Evolutionary conservation across 2,329 filamentous ascomycete species (phyloP).

Genomic region (Cladosporium sp.): DNA sequence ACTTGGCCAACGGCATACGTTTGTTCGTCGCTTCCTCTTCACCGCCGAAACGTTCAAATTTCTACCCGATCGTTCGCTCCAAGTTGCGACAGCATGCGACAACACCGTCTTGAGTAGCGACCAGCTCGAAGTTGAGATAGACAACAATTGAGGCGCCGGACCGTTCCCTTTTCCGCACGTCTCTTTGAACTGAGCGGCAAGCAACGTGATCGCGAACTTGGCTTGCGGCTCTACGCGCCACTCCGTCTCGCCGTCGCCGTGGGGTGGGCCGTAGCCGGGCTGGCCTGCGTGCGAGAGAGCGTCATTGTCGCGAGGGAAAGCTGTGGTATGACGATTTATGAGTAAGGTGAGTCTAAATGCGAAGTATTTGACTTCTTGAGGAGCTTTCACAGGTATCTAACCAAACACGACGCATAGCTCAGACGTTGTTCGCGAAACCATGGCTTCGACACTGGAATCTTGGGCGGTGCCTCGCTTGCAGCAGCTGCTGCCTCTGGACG

Average conservation of each 20-base stretch:
- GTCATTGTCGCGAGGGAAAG: not conserved
- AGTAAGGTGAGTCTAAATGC: not conserved
- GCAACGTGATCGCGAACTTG: not conserved
- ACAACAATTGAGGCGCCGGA: constrained; percentile 10
- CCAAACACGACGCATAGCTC: not conserved
- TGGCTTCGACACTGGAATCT: constrained; percentile 30
- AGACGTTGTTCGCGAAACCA: constrained; percentile 17
- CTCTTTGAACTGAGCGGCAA: not conserved
- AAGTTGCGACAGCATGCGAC: constrained; percentile 13
- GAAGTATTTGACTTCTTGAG: not conserved
- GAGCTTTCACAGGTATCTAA: not conserved
- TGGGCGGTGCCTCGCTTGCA: constrained; percentile 73
- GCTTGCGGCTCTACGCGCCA: constrained; percentile 3
- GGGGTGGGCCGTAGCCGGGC: not conserved
- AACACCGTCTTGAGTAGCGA: not conserved
- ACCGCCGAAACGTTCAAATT: not conserved
- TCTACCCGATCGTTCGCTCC: constrained; percentile 3
- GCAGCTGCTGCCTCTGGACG: constrained; percentile 78
- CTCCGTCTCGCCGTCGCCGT: not conserved
- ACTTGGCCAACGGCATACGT: not conserved
- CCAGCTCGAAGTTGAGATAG: constrained; percentile 13
- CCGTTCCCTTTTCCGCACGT: not conserved
- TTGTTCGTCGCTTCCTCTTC: not conserved
- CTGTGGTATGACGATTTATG: constrained; percentile 7
- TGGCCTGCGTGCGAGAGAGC: not conserved